A percentile compares a stretch with the other conserved stretches of the same genome.
phyloP scores from a whole-genome alignment of 208 protist species.

The Zelonia costaricensis region DNA sequence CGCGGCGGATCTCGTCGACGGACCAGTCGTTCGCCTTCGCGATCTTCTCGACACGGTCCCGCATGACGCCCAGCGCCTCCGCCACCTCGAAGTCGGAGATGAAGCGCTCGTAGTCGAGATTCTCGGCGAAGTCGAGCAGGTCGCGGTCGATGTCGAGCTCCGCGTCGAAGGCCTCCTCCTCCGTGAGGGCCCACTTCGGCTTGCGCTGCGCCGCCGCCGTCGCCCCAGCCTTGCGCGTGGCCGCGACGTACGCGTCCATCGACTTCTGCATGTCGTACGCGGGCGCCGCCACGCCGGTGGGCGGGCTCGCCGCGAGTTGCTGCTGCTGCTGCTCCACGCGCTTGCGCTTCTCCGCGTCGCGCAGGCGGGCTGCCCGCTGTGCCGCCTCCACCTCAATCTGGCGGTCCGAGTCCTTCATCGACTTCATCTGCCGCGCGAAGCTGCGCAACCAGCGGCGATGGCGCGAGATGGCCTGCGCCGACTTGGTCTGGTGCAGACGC shows the following conservation, averaged over 20 bases:
- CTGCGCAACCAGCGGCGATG: conserved; percentile 86
- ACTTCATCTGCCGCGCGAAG: conserved; percentile 81
- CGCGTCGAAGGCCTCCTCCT: conserved; percentile 88
- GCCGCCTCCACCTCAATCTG: conserved; percentile 67
- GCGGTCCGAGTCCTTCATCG: conserved; percentile 75
- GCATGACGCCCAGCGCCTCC: conserved; percentile 88
- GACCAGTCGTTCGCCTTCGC: conserved; percentile 77
- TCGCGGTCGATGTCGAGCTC: conserved; percentile 71
- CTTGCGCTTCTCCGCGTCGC: conserved; percentile 34
- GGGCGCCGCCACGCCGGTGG: neutral
- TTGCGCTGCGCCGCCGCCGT: conserved; percentile 40
- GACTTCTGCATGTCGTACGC: conserved; percentile 40
- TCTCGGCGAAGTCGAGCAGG: conserved; percentile 85
- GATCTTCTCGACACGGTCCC: conserved; percentile 86
- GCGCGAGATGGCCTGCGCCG: conserved; percentile 56
- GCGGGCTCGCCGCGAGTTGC: neutral
- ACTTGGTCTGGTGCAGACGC: conserved; percentile 40
- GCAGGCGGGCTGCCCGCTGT: conserved; percentile 43
- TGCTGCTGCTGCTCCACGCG: conserved; percentile 16
- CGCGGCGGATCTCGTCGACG: conserved; percentile 65
- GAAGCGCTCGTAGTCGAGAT: conserved; percentile 90
- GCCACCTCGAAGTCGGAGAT: conserved; percentile 91
- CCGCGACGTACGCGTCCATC: conserved; percentile 22
- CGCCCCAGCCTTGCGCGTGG: conserved; percentile 8
- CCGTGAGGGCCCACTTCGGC: conserved; percentile 92